Conservation (phyloP, 2,329 filamentous ascomycete species). For the Leptographium flavum region DNA sequence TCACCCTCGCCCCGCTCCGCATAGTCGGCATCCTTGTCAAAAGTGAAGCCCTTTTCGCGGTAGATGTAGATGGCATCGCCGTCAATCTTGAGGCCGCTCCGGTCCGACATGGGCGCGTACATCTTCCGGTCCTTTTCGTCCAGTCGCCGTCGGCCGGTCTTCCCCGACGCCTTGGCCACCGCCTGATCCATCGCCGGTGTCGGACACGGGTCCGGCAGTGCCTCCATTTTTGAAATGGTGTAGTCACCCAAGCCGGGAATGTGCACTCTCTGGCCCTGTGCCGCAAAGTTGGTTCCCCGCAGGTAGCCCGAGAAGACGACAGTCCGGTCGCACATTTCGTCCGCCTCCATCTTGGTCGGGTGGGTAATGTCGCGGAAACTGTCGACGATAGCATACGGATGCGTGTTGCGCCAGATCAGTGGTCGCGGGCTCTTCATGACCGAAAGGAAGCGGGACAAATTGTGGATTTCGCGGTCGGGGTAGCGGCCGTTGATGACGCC, state of each 20-base stretch:
- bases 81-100: slow-evolving; percentile 88
- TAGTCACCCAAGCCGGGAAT: slow-evolving; percentile 87
- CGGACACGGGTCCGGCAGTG: slow-evolving; percentile 84
- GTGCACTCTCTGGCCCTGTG: slow-evolving; percentile 74
- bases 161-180: slow-evolving; percentile 69
- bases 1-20: slow-evolving; percentile 83
- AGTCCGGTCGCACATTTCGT: slow-evolving; percentile 80
- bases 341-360: slow-evolving; percentile 76
- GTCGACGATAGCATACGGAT: slow-evolving; percentile 87
- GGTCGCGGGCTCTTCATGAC: slow-evolving; percentile 99
- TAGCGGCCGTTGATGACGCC: slow-evolving; percentile 95
- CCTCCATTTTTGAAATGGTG: slow-evolving; percentile 69
- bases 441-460: slow-evolving; percentile 83
- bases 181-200: slow-evolving; percentile 85
- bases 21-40: slow-evolving; percentile 51
- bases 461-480: slow-evolving; percentile 91
- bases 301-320: slow-evolving; percentile 88
- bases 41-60: slow-evolving; percentile 57
- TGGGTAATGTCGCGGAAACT: slow-evolving; percentile 92
- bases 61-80: slow-evolving; percentile 92
- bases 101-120: slow-evolving; percentile 96
- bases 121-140: slow-evolving; percentile 96
- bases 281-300: slow-evolving; percentile 84
- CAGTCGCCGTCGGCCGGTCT: slow-evolving; percentile 59
- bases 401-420: slow-evolving; percentile 90